phyloP scores from a whole-genome alignment of 345 rosid genomes.

The Salix caprea region DNA sequence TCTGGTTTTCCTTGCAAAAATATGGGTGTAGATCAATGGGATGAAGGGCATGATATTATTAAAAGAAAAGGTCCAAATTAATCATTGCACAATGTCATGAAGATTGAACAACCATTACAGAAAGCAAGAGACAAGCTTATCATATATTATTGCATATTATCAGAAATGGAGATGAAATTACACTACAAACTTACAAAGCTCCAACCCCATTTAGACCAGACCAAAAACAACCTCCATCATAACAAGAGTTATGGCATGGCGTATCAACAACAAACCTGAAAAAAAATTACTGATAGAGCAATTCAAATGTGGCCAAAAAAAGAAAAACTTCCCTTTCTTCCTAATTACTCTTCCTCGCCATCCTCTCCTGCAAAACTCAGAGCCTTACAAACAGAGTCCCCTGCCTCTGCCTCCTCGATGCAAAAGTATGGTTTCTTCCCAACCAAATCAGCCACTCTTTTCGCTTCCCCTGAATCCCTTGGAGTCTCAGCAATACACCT shows the following conservation, averaged over 20 bases:
- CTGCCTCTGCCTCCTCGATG: conserved; percentile 15
- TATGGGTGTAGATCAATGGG: background rate
- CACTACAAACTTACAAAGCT: background rate
- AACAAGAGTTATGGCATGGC: conserved; percentile 14
- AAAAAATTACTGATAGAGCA: background rate
- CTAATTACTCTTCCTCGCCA: background rate
- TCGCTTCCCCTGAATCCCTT: conserved; percentile 85
- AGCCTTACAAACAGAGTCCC: conserved; percentile 13
- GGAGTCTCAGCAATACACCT: conserved; percentile 56
- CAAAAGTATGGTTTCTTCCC: conserved; percentile 53
- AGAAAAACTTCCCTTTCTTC: background rate
- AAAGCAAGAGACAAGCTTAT: conserved; percentile 5
- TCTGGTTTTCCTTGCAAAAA: background rate
- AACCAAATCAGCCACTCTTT: conserved; percentile 74
- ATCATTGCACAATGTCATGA: background rate
- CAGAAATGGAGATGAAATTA: background rate
- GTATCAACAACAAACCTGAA: background rate
- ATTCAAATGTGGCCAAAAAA: background rate
- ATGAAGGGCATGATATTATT: background rate
- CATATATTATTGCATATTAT: conserved; percentile 7
- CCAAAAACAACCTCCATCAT: background rate
- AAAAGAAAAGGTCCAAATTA: background rate
- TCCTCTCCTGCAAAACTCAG: conserved; percentile 17
- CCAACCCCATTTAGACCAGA: background rate
- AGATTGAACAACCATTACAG: background rate